These are phyloP conservation scores for Candida alai DNA, from an alignment of 805 yeast genomes.

Conservation along the genomic window DNA sequence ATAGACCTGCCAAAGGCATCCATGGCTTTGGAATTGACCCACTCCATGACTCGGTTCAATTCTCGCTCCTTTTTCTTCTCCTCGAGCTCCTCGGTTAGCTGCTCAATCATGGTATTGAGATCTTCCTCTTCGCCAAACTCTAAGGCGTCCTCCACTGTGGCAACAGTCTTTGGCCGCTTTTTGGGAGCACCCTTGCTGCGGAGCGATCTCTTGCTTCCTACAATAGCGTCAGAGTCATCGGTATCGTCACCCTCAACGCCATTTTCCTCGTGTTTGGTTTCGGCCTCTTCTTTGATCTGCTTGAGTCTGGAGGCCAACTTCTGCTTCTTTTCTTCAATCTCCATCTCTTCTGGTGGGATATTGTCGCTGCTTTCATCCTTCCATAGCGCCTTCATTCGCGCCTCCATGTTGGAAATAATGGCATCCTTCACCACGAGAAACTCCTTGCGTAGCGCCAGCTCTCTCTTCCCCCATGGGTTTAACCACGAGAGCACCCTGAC, in stretches of 20 bases:
- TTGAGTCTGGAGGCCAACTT: slow-evolving; percentile 24
- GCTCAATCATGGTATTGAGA: slow-evolving; percentile 17
- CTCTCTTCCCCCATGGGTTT: slow-evolving; percentile 72
- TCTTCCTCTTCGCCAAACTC: slow-evolving; percentile 26
- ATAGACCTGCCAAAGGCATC: slow-evolving; percentile 49
- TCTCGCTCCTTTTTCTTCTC: slow-evolving; percentile 38
- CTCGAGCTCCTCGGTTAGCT: slow-evolving; percentile 27
- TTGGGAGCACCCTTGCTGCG: slow-evolving; percentile 29
- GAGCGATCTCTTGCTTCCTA: slow-evolving; percentile 24
- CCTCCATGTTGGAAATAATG: slow-evolving; percentile 49
- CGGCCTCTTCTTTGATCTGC: slow-evolving; percentile 9
- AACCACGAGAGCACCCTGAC: slow-evolving; percentile 59
- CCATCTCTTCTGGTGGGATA: slow-evolving; percentile 30
- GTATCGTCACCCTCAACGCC: slow-evolving; percentile 34
- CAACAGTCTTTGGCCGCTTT: slow-evolving; percentile 28
- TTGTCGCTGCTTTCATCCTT: slow-evolving; percentile 26
- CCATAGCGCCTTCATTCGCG: slow-evolving; percentile 54
- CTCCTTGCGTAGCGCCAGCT: slow-evolving; percentile 62
- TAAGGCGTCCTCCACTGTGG: slow-evolving; percentile 27
- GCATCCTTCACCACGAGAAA: slow-evolving; percentile 49
- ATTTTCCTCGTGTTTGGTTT: slow-evolving; percentile 21
- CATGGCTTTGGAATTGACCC: slow-evolving; percentile 60
- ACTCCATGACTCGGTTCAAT: slow-evolving; percentile 46
- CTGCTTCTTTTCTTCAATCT: slow-evolving; percentile 36
- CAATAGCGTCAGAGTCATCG: slow-evolving; percentile 30